These are phyloP conservation scores for Gastrolobium bilobum DNA, from an alignment of 306 rosid genomes.

Conservation along the genomic window DNA sequence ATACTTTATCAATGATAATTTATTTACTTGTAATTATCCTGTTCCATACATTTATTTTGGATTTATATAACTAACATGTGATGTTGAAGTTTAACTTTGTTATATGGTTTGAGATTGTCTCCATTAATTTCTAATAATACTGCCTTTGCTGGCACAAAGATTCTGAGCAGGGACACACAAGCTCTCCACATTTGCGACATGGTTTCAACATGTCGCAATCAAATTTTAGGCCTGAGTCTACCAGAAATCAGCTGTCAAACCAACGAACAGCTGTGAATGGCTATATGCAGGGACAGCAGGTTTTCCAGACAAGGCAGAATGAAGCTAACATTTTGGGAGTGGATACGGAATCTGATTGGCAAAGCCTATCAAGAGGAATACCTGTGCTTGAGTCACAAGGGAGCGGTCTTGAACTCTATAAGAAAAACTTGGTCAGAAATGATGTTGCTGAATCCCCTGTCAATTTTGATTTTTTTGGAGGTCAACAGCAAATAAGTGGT, in stretches of 20 bases:
- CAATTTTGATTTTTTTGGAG: conserved; percentile 89
- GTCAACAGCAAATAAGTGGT: conserved; percentile 84
- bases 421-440: conserved; percentile 65
- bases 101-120: conserved; percentile 35
- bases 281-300: conserved; percentile 78
- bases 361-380: conserved; percentile 67
- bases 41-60: conserved; percentile 4
- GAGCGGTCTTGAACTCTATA: conserved; percentile 73
- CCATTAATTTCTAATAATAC: conserved; percentile 44
- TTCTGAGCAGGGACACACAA: conserved; percentile 72
- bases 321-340: conserved; percentile 76
- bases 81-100: conserved; percentile 22
- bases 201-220: conserved; percentile 75
- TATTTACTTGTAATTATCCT: conserved; percentile 1
- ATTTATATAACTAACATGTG: conserved; percentile 16
- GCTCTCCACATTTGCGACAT: conserved; percentile 70
- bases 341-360: conserved; percentile 80
- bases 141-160: conserved; percentile 53
- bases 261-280: conserved; percentile 80
- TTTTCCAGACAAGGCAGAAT: conserved; percentile 78
- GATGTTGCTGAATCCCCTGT: conserved; percentile 82
- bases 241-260: conserved; percentile 66
- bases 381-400: conserved; percentile 71
- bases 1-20: conserved; percentile 12
- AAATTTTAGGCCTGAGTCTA: conserved; percentile 78